These are phyloP conservation scores for Platismatia glauca DNA, from an alignment of 495 filamentous ascomycete genomes.

Conservation along the genomic window DNA sequence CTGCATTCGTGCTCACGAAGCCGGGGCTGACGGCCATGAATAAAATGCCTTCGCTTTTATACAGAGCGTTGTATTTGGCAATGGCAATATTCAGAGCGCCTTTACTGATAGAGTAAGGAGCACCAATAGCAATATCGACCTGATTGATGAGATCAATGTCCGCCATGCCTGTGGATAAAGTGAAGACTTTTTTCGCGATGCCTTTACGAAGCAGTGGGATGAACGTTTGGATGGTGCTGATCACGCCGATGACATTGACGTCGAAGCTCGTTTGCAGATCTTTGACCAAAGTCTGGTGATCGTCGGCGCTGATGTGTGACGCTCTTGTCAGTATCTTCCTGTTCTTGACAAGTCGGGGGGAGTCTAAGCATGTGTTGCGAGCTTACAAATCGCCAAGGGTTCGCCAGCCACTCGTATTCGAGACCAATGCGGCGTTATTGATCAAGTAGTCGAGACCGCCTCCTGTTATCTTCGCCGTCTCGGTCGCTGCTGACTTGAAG, in stretches of 20 bases:
- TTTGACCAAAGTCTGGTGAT: neutral
- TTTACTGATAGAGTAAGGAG: conserved; percentile 36
- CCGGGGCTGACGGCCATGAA: conserved; percentile 45
- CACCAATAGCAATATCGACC: conserved; percentile 22
- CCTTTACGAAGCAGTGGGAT: conserved; percentile 44
- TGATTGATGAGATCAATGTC: conserved; percentile 39
- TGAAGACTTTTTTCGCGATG: conserved; percentile 45
- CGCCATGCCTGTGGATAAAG: conserved; percentile 41
- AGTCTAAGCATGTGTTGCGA: neutral
- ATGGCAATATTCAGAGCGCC: conserved; percentile 37
- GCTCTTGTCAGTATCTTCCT: neutral
- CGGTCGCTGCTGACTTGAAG: conserved; percentile 25
- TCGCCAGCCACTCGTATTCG: conserved; percentile 12
- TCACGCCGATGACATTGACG: conserved; percentile 38
- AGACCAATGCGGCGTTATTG: conserved; percentile 29
- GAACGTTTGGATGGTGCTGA: conserved; percentile 47
- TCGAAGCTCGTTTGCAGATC: conserved; percentile 22
- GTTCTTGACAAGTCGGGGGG: neutral
- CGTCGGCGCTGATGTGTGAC: neutral
- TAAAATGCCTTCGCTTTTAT: conserved; percentile 42
- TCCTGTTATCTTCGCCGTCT: conserved; percentile 28
- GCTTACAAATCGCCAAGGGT: neutral
- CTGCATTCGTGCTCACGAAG: conserved; percentile 32
- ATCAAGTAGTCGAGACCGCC: conserved; percentile 34
- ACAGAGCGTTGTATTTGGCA: conserved; percentile 43